Conservation (phyloP, 805 yeast species). For the Saccharomyces kudriavzevii region DNA sequence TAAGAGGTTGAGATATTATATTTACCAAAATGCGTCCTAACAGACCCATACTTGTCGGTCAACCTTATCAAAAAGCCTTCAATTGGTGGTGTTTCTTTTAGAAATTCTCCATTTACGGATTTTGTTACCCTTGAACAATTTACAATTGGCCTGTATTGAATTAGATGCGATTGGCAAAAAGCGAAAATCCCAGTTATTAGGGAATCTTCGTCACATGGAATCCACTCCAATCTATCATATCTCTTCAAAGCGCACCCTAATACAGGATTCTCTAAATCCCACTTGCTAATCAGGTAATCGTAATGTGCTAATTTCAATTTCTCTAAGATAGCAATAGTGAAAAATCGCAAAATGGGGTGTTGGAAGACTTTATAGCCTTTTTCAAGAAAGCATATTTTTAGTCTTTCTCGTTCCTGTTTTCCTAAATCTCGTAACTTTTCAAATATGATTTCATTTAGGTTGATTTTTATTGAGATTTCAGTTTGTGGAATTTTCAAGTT, state of each 20-base stretch:
- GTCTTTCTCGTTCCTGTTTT: slow-evolving; percentile 5
- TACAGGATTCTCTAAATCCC: slow-evolving; percentile 24
- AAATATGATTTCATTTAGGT: slow-evolving; percentile 11
- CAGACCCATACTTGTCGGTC: slow-evolving; percentile 42
- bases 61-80: slow-evolving; percentile 73
- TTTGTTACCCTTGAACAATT: slow-evolving; percentile 33
- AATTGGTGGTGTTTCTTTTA: slow-evolving; percentile 58
- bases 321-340: slow-evolving; percentile 25
- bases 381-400: slow-evolving; percentile 12
- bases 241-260: slow-evolving; percentile 54
- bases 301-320: slow-evolving; percentile 28
- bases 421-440: slow-evolving; percentile 6
- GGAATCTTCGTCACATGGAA: slow-evolving; percentile 38
- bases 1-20: slow-evolving; percentile 50
- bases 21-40: slow-evolving; percentile 28
- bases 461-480: slow-evolving; percentile 21
- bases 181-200: slow-evolving; percentile 39
- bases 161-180: slow-evolving; percentile 37
- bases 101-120: slow-evolving; percentile 11
- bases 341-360: slow-evolving; percentile 20
- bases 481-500: slow-evolving; percentile 40
- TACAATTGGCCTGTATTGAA: slow-evolving; percentile 52
- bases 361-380: slow-evolving; percentile 20
- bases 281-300: slow-evolving; percentile 15
- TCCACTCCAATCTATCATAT: slow-evolving; percentile 73